phyloP scores from a whole-genome alignment of 768 basidiomycete genomes.

The Leucocoprinus leucothites region DNA sequence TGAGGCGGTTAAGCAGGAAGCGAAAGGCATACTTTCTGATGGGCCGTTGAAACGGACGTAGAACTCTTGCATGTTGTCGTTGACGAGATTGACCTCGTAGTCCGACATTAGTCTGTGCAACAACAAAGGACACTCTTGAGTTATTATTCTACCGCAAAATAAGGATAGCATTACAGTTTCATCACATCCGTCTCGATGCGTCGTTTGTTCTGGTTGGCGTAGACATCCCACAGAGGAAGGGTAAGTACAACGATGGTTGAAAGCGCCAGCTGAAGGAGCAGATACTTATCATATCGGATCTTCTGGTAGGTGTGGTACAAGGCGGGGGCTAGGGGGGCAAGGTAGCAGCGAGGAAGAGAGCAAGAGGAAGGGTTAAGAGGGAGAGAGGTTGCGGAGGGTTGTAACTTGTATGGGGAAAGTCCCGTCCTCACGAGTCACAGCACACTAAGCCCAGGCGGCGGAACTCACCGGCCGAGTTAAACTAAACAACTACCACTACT shows the following conservation, averaged over 20 bases:
- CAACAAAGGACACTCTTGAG: neutral
- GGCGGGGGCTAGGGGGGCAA: neutral
- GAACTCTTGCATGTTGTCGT: constrained; percentile 99
- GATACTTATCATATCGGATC: constrained; percentile 17
- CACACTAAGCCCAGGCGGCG: constrained; percentile 2
- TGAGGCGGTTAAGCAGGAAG: constrained; percentile 1
- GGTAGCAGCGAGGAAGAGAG: neutral
- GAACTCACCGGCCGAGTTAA: constrained; percentile 13
- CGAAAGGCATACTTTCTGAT: constrained; percentile 76
- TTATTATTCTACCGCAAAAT: neutral
- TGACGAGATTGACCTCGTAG: constrained; percentile 95
- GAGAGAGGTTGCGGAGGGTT: neutral
- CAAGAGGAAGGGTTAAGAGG: neutral
- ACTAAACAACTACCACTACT: neutral
- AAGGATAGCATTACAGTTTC: constrained; percentile 75
- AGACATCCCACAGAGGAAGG: constrained; percentile 25
- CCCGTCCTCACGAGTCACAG: neutral
- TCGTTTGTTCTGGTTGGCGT: constrained; percentile 84
- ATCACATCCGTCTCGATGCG: constrained; percentile 99
- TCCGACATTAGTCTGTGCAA: constrained; percentile 88
- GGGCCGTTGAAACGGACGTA: constrained; percentile 96
- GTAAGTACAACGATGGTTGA: neutral
- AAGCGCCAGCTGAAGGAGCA: neutral
- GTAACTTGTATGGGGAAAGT: constrained; percentile 4
- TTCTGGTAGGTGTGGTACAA: neutral